These are phyloP conservation scores for Cladophialophora carrionii DNA, from an alignment of 2,329 filamentous ascomycete genomes.

Conservation along the genomic window DNA sequence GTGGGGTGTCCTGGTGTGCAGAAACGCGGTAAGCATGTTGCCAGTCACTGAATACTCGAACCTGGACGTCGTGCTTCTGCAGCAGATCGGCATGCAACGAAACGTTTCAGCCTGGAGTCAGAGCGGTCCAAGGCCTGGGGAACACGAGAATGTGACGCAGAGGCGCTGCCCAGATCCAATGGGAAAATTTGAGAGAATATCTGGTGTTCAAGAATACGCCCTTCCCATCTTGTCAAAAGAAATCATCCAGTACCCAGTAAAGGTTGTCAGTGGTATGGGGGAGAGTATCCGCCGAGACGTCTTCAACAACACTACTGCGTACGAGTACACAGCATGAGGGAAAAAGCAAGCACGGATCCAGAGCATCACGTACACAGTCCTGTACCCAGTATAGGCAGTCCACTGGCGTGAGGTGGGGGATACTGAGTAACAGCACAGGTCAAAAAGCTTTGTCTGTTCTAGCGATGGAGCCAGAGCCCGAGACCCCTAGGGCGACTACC, in stretches of 20 bases:
- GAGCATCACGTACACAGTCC: not conserved
- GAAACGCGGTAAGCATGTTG: slow-evolving; percentile 7
- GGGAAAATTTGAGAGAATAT: slow-evolving; percentile 12
- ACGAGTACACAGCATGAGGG: slow-evolving; percentile 4
- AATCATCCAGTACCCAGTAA: slow-evolving; percentile 5
- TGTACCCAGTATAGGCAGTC: no score
- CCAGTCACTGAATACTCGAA: slow-evolving; percentile 3
- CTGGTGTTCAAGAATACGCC: slow-evolving; percentile 14
- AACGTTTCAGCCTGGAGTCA: slow-evolving; percentile 34
- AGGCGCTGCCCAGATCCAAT: slow-evolving; percentile 16
- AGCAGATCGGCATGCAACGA: slow-evolving; percentile 13
- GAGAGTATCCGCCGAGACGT: slow-evolving; percentile 15
- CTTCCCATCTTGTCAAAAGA: slow-evolving; percentile 9
- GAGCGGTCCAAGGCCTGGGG: slow-evolving; percentile 3
- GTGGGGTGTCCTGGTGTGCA: slow-evolving; percentile 12
- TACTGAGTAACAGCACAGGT: not conserved
- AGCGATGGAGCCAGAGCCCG: slow-evolving; percentile 6
- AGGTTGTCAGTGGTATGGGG: slow-evolving; percentile 10
- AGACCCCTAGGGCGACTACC: slow-evolving; percentile 2
- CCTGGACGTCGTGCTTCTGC: not conserved
- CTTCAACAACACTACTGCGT: not conserved
- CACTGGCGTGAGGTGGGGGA: slow-evolving; percentile 7
- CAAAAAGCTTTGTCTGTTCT: slow-evolving; percentile 12
- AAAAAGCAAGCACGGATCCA: slow-evolving; percentile 12
- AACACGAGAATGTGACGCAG: slow-evolving; percentile 31